Evolutionary conservation across 176 grass and related monocot species (phyloP).

Genomic region (Eragrostis nindensis): DNA sequence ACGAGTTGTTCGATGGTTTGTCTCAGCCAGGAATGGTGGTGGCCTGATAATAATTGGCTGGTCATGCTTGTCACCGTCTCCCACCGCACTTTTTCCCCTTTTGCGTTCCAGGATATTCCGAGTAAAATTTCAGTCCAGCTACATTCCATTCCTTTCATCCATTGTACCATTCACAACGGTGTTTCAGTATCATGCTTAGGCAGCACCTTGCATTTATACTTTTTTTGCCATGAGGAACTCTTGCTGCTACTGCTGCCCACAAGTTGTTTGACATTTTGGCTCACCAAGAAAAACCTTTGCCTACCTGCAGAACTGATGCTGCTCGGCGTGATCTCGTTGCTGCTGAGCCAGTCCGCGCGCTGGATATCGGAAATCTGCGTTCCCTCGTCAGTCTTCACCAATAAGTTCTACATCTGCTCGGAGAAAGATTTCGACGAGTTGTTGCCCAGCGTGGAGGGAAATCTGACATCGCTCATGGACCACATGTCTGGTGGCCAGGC

Average conservation of each 20-base stretch:
- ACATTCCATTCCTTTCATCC: not conserved
- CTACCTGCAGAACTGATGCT: slow-evolving; percentile 80
- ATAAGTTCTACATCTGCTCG: slow-evolving; percentile 77
- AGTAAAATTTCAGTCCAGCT: not conserved
- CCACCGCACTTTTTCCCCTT: not conserved
- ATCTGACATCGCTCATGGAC: slow-evolving; percentile 48
- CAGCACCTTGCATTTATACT: too few relatives aligned
- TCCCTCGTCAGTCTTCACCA: slow-evolving; percentile 69
- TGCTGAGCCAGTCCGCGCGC: slow-evolving; percentile 87
- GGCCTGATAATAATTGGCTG: too few relatives aligned
- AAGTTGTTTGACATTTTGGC: slow-evolving; percentile 33
- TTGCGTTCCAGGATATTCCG: too few relatives aligned
- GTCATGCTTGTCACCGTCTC: too few relatives aligned
- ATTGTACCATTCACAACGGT: too few relatives aligned
- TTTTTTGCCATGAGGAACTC: not conserved
- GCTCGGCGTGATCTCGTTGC: slow-evolving; percentile 86
- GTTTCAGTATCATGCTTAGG: too few relatives aligned
- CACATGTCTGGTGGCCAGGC: slow-evolving; percentile 37
- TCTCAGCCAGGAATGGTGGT: too few relatives aligned
- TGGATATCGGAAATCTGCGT: slow-evolving; percentile 94
- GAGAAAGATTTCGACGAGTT: slow-evolving; percentile 58
- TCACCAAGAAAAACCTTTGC: slow-evolving; percentile 28
- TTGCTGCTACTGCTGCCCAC: not conserved
- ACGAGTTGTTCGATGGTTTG: not conserved
- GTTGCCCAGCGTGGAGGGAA: not conserved